phyloP scores from a whole-genome alignment of 73 alveolate species.

The Uronychia binucleata region DNA sequence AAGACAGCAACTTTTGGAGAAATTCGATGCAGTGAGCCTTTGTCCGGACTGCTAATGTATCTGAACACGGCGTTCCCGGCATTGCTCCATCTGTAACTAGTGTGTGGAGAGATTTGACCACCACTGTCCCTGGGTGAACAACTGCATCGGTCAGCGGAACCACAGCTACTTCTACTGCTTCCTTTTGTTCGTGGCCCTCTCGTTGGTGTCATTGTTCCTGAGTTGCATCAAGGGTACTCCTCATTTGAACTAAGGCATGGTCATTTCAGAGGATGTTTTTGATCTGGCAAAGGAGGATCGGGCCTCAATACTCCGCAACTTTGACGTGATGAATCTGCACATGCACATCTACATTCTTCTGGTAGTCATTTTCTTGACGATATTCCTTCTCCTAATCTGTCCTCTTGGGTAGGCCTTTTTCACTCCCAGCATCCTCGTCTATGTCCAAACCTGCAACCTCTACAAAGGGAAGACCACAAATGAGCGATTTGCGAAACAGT shows the following conservation, averaged over 20 bases:
- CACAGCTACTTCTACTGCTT: conserved; percentile 41
- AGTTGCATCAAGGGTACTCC: conserved; percentile 1
- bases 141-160: conserved; percentile 61
- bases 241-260: conserved; percentile 29
- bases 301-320: too few species aligned
- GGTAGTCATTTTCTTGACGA: too few species aligned
- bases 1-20: conserved; percentile 31
- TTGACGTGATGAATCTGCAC: too few species aligned
- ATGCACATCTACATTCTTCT: too few species aligned
- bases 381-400: not conserved
- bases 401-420: not conserved
- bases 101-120: conserved; percentile 77
- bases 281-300: too few species aligned
- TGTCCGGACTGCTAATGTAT: conserved; percentile 78
- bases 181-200: conserved; percentile 24
- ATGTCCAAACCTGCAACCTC: conserved; percentile 34
- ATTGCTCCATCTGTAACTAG: conserved; percentile 68
- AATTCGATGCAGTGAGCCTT: conserved; percentile 41
- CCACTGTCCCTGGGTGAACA: conserved; percentile 76
- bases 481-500: conserved; percentile 47
- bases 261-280: conserved; percentile 20
- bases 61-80: conserved; percentile 71
- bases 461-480: conserved; percentile 32
- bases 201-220: conserved; percentile 30
- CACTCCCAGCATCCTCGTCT: not conserved